Conservation (phyloP, 2,329 filamentous ascomycete genomes). For the Trichoderma asperellum region DNA sequence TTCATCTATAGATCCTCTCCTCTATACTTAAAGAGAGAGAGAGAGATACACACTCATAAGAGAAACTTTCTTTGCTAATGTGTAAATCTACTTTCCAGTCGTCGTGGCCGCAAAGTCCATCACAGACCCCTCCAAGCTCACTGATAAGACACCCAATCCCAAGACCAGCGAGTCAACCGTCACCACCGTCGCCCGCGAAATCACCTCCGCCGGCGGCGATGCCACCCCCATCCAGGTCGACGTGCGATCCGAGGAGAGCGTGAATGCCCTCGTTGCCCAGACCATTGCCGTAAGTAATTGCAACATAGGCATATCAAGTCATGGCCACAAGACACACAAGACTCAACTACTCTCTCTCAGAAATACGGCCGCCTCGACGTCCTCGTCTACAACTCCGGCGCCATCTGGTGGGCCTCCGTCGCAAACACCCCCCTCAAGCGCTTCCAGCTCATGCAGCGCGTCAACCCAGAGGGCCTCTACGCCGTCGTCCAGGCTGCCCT, state of each 20-base stretch:
- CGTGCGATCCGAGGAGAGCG: conserved; percentile 64
- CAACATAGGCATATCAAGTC: no score
- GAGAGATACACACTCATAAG: no score
- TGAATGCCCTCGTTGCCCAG: conserved; percentile 61
- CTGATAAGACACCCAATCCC: conserved; percentile 70
- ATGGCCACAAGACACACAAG: no score
- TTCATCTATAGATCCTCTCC: background rate
- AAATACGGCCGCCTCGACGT: conserved; percentile 70
- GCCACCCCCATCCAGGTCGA: conserved; percentile 72
- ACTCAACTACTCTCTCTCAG: conserved; percentile 34
- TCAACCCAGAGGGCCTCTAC: conserved; percentile 78
- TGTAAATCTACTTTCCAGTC: conserved; percentile 50
- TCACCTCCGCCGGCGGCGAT: conserved; percentile 63
- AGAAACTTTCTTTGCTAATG: conserved; percentile 6
- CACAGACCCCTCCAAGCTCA: conserved; percentile 60
- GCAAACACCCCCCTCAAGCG: conserved; percentile 72
- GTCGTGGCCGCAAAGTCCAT: conserved; percentile 77
- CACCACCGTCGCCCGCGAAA: conserved; percentile 77
- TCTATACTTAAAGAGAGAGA: background rate
- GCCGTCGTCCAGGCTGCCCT: conserved; percentile 69
- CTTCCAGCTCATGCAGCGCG: conserved; percentile 77
- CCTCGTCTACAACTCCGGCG: conserved; percentile 80
- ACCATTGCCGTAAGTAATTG: conserved; percentile 49
- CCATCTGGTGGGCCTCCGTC: conserved; percentile 82
- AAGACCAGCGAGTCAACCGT: conserved; percentile 78